phyloP scores from a whole-genome alignment of 139 green algal species.

The Micractinium conductrix region DNA sequence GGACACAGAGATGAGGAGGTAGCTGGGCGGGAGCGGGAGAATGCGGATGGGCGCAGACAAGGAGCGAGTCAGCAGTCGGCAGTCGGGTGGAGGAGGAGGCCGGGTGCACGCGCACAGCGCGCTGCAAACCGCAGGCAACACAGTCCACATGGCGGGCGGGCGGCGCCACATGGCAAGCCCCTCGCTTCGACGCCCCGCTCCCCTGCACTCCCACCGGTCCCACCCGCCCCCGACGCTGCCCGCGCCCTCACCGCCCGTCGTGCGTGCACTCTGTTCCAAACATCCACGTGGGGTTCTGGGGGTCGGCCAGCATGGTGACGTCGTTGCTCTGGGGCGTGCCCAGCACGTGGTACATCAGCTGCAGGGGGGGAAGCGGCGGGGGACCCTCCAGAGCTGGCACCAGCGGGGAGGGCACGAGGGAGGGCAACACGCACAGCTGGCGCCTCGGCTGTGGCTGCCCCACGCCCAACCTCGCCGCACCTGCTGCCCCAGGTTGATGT shows the following conservation, averaged over 20 bases:
- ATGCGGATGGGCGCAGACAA: neutral
- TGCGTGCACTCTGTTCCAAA: slow-evolving; percentile 77
- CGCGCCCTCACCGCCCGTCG: slow-evolving; percentile 72
- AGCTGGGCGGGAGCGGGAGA: slow-evolving; percentile 48
- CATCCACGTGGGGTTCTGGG: slow-evolving; percentile 78
- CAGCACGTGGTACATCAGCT: slow-evolving; percentile 88
- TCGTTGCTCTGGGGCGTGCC: slow-evolving; percentile 80
- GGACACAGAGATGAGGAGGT: slow-evolving; percentile 77
- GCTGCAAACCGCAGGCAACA: too few relatives aligned
- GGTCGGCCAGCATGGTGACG: slow-evolving; percentile 58
- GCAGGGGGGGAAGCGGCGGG: neutral
- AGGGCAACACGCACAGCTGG: too few relatives aligned
- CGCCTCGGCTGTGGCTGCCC: too few relatives aligned
- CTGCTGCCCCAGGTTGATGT: slow-evolving; percentile 76
- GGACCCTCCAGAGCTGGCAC: neutral
- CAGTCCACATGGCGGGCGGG: too few relatives aligned
- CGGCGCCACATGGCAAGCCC: too few relatives aligned
- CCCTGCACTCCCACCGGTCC: too few relatives aligned
- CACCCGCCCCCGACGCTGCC: too few relatives aligned
- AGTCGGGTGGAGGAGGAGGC: neutral
- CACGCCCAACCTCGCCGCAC: neutral
- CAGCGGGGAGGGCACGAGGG: too few relatives aligned
- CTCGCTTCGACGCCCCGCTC: too few relatives aligned
- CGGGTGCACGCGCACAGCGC: too few relatives aligned
- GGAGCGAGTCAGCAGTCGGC: neutral